Percentiles rank a stretch among this genome's conserved stretches.
Evolutionary conservation across 164 flowering plant genomes (phyloP).

Genomic region (Santalum album): DNA sequence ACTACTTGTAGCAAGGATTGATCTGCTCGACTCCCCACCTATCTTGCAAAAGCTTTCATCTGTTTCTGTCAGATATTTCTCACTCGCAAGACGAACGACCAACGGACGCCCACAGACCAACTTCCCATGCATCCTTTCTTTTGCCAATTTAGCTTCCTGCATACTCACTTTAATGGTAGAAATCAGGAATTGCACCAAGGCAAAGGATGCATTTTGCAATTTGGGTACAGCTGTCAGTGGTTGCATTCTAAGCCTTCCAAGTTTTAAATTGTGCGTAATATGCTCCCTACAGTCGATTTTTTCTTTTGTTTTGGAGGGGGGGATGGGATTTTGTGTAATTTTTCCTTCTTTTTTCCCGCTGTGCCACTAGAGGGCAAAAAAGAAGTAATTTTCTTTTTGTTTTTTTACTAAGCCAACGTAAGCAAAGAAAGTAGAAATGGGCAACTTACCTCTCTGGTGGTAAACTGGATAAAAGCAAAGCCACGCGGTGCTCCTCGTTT

Average conservation of each 20-base stretch:
- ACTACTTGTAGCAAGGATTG: slow-evolving; percentile 21
- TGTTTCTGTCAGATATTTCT: slow-evolving; percentile 40
- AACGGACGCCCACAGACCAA: slow-evolving; percentile 79
- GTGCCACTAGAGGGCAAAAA: no score
- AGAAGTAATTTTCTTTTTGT: no score
- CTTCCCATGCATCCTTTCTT: slow-evolving; percentile 86
- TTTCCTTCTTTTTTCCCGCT: no score
- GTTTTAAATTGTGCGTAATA: no score
- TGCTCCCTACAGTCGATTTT: no score
- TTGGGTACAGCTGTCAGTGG: no score
- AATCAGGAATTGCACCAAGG: slow-evolving; percentile 32
- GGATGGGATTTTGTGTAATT: no score
- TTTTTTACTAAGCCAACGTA: no score
- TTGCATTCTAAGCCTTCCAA: no score
- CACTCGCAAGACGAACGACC: slow-evolving; percentile 72
- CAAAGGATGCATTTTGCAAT: no score
- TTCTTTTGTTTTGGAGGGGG: no score
- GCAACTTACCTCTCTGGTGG: slow-evolving; percentile 67
- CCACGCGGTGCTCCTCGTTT: slow-evolving; percentile 90
- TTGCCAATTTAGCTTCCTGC: slow-evolving; percentile 88
- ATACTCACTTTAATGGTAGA: slow-evolving; percentile 69
- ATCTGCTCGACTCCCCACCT: slow-evolving; percentile 24
- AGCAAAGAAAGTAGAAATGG: neutral
- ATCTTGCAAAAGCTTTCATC: slow-evolving; percentile 23
- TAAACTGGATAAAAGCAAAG: slow-evolving; percentile 73